A percentile compares a stretch with the other conserved stretches of the same genome.
Evolutionary conservation across 345 rosid genomes (phyloP).

Genomic region (Euphorbia lathyris): DNA sequence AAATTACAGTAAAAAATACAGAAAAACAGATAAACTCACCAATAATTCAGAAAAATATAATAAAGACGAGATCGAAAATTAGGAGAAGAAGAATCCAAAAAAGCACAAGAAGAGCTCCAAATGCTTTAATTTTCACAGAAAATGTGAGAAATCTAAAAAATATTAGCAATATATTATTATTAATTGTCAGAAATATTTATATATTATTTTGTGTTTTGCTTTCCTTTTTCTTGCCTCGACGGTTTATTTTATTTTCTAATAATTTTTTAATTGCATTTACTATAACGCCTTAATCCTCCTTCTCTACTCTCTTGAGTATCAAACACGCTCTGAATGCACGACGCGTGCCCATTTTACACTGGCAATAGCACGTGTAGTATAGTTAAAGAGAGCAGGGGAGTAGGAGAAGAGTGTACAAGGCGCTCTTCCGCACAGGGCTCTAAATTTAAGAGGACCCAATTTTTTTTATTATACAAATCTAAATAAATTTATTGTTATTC

Average conservation of each 20-base stretch:
- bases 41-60: constrained; percentile 8
- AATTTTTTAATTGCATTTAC: constrained; percentile 11
- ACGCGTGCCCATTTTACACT: too few species aligned
- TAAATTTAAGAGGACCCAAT: too few species aligned
- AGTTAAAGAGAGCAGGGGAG: too few species aligned
- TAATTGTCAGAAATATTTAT: background rate
- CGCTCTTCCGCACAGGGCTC: too few species aligned
- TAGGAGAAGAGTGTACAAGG: too few species aligned
- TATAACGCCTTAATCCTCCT: background rate
- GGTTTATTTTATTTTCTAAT: background rate
- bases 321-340: background rate
- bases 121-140: background rate
- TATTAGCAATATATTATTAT: background rate
- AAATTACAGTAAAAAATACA: background rate
- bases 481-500: too few species aligned
- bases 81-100: background rate
- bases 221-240: background rate
- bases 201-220: background rate
- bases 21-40: constrained; percentile 10
- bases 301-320: background rate
- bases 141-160: constrained; percentile 13
- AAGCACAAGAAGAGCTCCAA: constrained; percentile 1
- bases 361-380: too few species aligned
- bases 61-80: constrained; percentile 6
- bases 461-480: too few species aligned